Evolutionary conservation across 2,329 filamentous ascomycete genomes (phyloP).

Genomic region (Cryphonectria naterciae): DNA sequence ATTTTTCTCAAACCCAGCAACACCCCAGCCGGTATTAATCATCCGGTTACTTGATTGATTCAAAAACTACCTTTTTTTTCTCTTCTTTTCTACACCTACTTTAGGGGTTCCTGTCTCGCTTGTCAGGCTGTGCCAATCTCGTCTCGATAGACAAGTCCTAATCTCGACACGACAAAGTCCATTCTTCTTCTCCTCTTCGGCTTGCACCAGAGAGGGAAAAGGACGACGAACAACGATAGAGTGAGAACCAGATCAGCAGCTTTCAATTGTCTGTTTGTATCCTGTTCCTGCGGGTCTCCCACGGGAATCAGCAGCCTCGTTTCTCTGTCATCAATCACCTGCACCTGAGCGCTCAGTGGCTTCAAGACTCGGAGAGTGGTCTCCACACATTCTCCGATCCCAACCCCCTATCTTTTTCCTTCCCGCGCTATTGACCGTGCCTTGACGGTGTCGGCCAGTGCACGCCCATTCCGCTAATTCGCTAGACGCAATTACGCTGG

Average conservation of each 20-base stretch:
- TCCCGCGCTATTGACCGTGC: slow-evolving; percentile 28
- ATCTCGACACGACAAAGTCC: slow-evolving; percentile 35
- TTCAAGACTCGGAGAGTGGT: slow-evolving; percentile 22
- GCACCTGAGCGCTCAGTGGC: slow-evolving; percentile 21
- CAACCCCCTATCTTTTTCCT: slow-evolving; percentile 30
- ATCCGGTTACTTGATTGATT: slow-evolving; percentile 37
- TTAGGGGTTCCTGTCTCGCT: slow-evolving; percentile 6
- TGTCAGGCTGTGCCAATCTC: slow-evolving; percentile 34
- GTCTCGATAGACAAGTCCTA: slow-evolving; percentile 49
- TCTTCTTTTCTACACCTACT: slow-evolving; percentile 25
- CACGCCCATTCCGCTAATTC: slow-evolving; percentile 29
- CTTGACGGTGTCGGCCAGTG: slow-evolving; percentile 31
- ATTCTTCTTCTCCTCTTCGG: neutral
- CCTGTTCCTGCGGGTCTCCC: slow-evolving; percentile 24
- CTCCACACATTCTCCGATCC: slow-evolving; percentile 28
- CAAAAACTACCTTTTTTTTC: slow-evolving; percentile 27
- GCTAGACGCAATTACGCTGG: slow-evolving; percentile 30
- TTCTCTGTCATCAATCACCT: slow-evolving; percentile 4
- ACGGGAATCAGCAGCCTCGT: slow-evolving; percentile 24
- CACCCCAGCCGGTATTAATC: slow-evolving; percentile 40
- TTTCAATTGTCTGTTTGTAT: slow-evolving; percentile 28
- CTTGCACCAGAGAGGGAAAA: slow-evolving; percentile 5
- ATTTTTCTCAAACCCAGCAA: slow-evolving; percentile 28
- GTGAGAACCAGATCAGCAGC: slow-evolving; percentile 20
- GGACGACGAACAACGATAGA: slow-evolving; percentile 25